Evolutionary conservation across 148 eudicot genomes (phyloP), one percentile per base, ranked within the genome.

Genomic region (Cornus florida): DNA sequence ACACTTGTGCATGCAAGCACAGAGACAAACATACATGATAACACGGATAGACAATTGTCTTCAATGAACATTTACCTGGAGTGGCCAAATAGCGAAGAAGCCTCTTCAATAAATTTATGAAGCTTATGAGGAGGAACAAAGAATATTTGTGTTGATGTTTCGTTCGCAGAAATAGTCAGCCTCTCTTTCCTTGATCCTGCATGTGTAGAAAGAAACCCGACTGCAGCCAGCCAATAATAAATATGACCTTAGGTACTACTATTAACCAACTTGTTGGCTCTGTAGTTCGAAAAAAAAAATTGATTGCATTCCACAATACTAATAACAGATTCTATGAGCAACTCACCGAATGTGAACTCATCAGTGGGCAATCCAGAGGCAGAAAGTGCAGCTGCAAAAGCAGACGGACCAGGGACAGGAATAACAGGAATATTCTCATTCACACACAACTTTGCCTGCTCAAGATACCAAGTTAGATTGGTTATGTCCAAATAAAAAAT

Each of bases 61-160:
- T 24, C 41, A 72, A 12, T 28, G 66, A 50, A 79, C 31, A 57
- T 75, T 79, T 82, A 96, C 99, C 99, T 96, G 10, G 86, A 80
- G 39, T 86, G 82, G 35, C 97, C 89, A 70, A 96, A 96, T 53
- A 89, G 73, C 57, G 85, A 79, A 60, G 91, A 87, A 22, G 91
- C 73, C 81, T 93, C 99, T 82, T 92, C 98, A 80, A 96, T 90
- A 81, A 92, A 96, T 78, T 87, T 92, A 77, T 41, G 80, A 59
- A 96, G 92, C 89, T 93, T 93, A 84, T 96, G 98, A 14, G 98
- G 99, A 77, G 98, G 97, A 75, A 96, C 98, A 86, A 87, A 96
- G 87, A 96, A 93, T 79, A 96, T 90, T 83, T 96, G 99, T 16
- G 97, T 93, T 67, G 89, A 87, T 84, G 89, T 75, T 82, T 90